Base-by-base conservation (phyloP, 2,329 filamentous ascomycete species). In the Botrytis sinoallii region DNA sequence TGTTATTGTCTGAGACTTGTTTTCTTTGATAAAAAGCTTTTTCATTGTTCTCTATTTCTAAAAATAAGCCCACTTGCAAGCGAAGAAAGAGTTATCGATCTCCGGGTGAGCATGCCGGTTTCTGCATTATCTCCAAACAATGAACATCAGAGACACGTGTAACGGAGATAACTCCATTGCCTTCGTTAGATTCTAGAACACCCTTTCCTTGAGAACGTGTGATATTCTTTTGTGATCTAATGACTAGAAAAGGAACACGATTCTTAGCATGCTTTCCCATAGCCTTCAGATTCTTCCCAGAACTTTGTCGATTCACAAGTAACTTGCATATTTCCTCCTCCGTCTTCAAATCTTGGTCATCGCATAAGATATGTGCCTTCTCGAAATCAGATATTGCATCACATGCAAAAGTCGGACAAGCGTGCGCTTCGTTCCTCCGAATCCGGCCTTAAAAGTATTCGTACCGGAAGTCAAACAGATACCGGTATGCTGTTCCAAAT, bases 301-400 rank as follows among this genome's bases (percentile, higher is more conserved):
- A 22, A 1, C 46, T 16, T 64, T n/a, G 20, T 55, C 44, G 38
- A 10, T 32, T 8, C 18, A 35, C n/a, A 12, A 44, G 16, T 32
- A 20, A 61, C n/a, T 38, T 44, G 32, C 66, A 44, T 9, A 1
- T 42, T 18, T 16, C 3, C 44, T 55, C 8, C 35, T 42, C 3
- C n/a, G 22, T 42, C 16, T 20, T 69, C 48, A 42, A 40, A 46
- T 38, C 25, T 52, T 25, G 9, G 22, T 35, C 44, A 48, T 7
- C 20, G 48, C 16, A 60, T 32, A 57, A n/a, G 68, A 22, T 16
- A 72, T 68, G 63, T 72, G 48, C 40, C 42, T 69, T 38, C 71
- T 72, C 25, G 63, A 68, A 61, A 59, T 72, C 40, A 67, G 38
- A 48, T 72, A 68, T 48, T 72, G 71, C 52, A 32, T 61, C 16